Conservation (phyloP, 1,284 basidiomycete genomes). For the Malassezia japonica region DNA sequence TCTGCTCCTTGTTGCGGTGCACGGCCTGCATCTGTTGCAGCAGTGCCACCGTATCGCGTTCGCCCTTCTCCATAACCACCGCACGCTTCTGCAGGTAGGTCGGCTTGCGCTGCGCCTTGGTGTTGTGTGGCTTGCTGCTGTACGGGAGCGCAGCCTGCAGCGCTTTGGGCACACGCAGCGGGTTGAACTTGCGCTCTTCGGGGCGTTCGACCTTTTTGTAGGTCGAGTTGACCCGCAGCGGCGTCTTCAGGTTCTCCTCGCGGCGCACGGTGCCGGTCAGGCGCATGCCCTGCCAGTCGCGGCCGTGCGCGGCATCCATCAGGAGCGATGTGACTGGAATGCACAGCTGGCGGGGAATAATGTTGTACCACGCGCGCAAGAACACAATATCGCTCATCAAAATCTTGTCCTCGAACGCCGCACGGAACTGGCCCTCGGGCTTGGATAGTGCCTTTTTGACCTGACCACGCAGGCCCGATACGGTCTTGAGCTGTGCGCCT, state of each 20-base stretch:
- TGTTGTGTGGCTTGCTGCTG: constrained; percentile 79
- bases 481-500: constrained; percentile 86
- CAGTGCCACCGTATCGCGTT: constrained; percentile 81
- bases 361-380: constrained; percentile 90
- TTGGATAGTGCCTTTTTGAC: constrained; percentile 89
- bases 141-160: constrained; percentile 82
- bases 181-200: constrained; percentile 68
- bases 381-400: constrained; percentile 93
- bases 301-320: constrained; percentile 54
- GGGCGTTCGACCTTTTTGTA: constrained; percentile 67
- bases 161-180: constrained; percentile 76
- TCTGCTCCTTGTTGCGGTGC: constrained; percentile 76
- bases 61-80: constrained; percentile 86
- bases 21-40: constrained; percentile 90
- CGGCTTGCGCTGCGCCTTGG: constrained; percentile 62
- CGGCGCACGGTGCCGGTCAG: constrained; percentile 83
- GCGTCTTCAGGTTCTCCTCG: constrained; percentile 74
- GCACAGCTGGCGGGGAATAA: constrained; percentile 89
- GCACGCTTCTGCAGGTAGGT: constrained; percentile 57
- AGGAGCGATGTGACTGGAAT: constrained; percentile 90
- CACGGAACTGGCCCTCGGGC: constrained; percentile 87
- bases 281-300: constrained; percentile 64
- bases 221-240: constrained; percentile 66
- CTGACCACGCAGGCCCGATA: constrained; percentile 89
- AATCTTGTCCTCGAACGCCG: constrained; percentile 96